Percentiles rank a stretch among this genome's conserved stretches.
phyloP scores from a whole-genome alignment of 129 eudicot genomes.

The Mikania micrantha region DNA sequence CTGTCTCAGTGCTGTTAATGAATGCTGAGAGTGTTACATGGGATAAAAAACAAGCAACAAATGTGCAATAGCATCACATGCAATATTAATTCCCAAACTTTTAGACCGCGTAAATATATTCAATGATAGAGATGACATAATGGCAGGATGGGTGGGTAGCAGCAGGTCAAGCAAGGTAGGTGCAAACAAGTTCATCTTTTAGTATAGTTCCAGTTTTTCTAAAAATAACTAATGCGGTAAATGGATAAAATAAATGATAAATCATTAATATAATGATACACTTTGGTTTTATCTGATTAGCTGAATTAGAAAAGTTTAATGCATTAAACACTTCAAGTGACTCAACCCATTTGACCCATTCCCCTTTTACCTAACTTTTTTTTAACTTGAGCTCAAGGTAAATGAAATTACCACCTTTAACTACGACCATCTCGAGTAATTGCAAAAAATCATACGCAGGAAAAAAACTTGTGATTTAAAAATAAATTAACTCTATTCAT shows the following conservation, averaged over 20 bases:
- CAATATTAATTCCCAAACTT: neutral
- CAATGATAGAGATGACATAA: neutral
- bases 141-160: neutral
- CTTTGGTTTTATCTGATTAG: too few species aligned
- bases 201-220: neutral
- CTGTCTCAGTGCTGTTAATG: constrained; percentile 81
- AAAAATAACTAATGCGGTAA: neutral
- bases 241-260: too few species aligned
- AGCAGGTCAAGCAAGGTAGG: neutral
- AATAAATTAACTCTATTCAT: too few species aligned
- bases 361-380: neutral
- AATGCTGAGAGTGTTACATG: neutral
- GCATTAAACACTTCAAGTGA: too few species aligned
- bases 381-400: neutral
- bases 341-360: neutral
- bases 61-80: neutral
- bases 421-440: too few species aligned
- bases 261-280: too few species aligned
- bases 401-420: too few species aligned
- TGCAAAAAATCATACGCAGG: too few species aligned
- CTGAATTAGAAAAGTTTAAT: too few species aligned
- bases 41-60: constrained; percentile 1
- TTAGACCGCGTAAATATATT: neutral
- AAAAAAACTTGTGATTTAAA: too few species aligned
- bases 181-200: neutral